Percentiles rank a stretch among this genome's conserved stretches.
These are phyloP conservation scores for Kentomonas sorsogonicus DNA, from an alignment of 208 protist genomes.

Conservation along the genomic window DNA sequence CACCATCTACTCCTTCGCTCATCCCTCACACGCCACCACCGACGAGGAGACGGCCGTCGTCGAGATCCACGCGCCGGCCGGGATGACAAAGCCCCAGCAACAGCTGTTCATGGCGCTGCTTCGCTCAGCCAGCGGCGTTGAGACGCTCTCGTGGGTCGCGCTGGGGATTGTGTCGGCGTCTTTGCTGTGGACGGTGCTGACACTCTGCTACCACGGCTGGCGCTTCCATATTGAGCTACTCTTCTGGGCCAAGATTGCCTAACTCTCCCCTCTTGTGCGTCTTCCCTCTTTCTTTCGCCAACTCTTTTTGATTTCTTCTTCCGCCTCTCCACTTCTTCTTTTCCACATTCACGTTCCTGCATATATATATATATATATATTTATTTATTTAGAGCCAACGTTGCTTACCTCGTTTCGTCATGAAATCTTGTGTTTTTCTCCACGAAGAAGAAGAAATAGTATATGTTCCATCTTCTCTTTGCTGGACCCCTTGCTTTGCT, in stretches of 20 bases:
- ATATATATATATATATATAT: conserved; percentile 1
- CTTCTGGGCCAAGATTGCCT: conserved; percentile 49
- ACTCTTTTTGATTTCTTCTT: conserved; percentile 6
- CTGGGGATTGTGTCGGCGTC: conserved; percentile 53
- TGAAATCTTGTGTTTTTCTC: too few species aligned
- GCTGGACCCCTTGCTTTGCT: too few species aligned
- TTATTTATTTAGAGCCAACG: not conserved
- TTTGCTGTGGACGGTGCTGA: conserved; percentile 56
- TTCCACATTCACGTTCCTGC: conserved; percentile 6
- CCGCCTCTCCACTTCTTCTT: conserved; percentile 16
- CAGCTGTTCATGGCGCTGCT: not conserved
- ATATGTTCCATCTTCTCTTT: too few species aligned
- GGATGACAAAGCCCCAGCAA: not conserved
- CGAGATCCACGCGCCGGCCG: not conserved
- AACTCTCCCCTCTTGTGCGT: conserved; percentile 11
- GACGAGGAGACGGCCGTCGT: not conserved
- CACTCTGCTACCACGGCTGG: conserved; percentile 63
- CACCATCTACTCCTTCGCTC: conserved; percentile 37
- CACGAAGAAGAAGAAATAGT: too few species aligned
- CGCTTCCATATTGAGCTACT: conserved; percentile 65
- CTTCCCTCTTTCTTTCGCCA: conserved; percentile 2
- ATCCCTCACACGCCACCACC: conserved; percentile 12
- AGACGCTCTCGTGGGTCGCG: conserved; percentile 50
- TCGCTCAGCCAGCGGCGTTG: conserved; percentile 36
- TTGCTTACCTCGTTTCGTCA: not conserved